These are phyloP conservation scores for Saccharomyces hybrid DNA, from an alignment of 1,139 yeast species.

Conservation along the genomic window DNA sequence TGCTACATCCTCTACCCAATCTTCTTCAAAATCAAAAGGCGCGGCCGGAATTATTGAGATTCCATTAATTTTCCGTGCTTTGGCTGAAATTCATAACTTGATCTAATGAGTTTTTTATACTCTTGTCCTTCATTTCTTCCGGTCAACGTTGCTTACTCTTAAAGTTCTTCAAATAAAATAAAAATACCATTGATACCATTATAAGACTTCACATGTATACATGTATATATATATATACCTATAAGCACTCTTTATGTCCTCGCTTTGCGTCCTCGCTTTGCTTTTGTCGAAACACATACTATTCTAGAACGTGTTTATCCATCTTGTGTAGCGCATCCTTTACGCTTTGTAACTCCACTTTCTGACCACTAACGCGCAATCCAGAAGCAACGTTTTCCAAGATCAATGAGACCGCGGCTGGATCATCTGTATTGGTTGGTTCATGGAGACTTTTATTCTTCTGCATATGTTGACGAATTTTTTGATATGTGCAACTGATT, in stretches of 20 bases:
- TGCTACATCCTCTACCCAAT: slow-evolving; percentile 16
- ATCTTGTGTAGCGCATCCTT: slow-evolving; percentile 13
- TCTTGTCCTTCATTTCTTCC: neutral
- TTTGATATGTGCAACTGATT: slow-evolving; percentile 12
- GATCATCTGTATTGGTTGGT: neutral
- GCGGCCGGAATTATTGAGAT: slow-evolving; percentile 15
- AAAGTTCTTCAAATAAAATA: neutral
- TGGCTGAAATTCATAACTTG: slow-evolving; percentile 13
- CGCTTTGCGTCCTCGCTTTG: neutral
- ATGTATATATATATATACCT: neutral
- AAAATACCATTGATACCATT: neutral
- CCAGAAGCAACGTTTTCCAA: slow-evolving; percentile 7
- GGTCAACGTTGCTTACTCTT: neutral
- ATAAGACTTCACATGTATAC: neutral
- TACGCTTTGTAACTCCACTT: slow-evolving; percentile 13
- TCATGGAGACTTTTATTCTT: neutral
- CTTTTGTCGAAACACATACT: too few relatives aligned
- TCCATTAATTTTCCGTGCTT: slow-evolving; percentile 16
- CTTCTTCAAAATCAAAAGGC: slow-evolving; percentile 14
- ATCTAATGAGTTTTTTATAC: slow-evolving; percentile 5
- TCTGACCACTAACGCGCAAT: slow-evolving; percentile 9
- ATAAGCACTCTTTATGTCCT: neutral
- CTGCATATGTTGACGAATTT: slow-evolving; percentile 14
- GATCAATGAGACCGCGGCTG: slow-evolving; percentile 2
- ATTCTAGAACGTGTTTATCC: slow-evolving; percentile 11